A percentile compares a stretch with the other conserved stretches of the same genome.
phyloP scores from a whole-genome alignment of 441 rosid species.

The Viola pubescens region DNA sequence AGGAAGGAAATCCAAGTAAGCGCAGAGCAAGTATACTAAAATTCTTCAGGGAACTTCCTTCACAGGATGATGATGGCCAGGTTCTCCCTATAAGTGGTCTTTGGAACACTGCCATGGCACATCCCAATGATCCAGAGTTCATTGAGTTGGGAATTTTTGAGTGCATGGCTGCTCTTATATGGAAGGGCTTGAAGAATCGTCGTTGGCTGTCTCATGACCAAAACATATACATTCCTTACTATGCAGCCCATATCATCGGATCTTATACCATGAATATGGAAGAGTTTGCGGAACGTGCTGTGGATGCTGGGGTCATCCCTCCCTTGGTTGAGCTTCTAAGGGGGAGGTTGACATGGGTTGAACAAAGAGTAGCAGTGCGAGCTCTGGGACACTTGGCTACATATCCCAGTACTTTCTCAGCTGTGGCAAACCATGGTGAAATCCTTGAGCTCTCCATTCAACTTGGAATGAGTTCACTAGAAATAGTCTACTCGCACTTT shows the following conservation, averaged over 20 bases:
- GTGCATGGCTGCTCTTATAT: slow-evolving; percentile 88
- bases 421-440: slow-evolving; percentile 72
- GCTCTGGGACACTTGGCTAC: slow-evolving; percentile 96
- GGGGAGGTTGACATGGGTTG: slow-evolving; percentile 95
- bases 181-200: slow-evolving; percentile 84
- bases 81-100: slow-evolving; percentile 97
- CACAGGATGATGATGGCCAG: slow-evolving; percentile 93
- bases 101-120: slow-evolving; percentile 99
- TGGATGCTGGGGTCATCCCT: slow-evolving; percentile 74
- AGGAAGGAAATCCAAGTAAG: slow-evolving; percentile 95
- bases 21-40: slow-evolving; percentile 80
- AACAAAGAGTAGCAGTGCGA: slow-evolving; percentile 90
- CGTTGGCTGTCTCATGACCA: slow-evolving; percentile 96
- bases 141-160: slow-evolving; percentile 89
- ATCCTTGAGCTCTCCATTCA: slow-evolving; percentile 89
- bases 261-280: slow-evolving; percentile 98
- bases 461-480: slow-evolving; percentile 80
- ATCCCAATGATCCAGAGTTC: slow-evolving; percentile 96
- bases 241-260: slow-evolving; percentile 93
- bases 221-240: slow-evolving; percentile 89
- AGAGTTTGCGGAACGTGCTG: slow-evolving; percentile 79
- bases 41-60: slow-evolving; percentile 89
- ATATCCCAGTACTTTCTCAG: slow-evolving; percentile 63
- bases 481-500: slow-evolving; percentile 88
- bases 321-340: slow-evolving; percentile 83